These are phyloP conservation scores for Castanopsis chinensis DNA, from an alignment of 306 rosid genomes.

Conservation along the genomic window DNA sequence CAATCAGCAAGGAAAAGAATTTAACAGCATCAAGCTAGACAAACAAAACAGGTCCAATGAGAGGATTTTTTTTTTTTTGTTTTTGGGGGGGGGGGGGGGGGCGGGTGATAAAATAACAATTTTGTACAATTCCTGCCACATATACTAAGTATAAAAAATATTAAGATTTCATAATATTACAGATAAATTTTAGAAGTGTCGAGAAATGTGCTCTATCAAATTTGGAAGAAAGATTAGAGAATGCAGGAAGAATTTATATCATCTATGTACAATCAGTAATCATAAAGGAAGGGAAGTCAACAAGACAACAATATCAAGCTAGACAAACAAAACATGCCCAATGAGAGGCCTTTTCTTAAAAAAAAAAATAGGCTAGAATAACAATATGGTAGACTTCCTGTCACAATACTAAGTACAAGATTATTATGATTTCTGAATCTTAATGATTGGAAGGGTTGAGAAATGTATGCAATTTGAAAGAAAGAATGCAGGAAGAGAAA, in stretches of 20 bases:
- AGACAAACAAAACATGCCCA: neutral
- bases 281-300: neutral
- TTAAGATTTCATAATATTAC: too few relatives aligned
- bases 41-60: neutral
- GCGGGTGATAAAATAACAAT: neutral
- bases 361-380: neutral
- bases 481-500: too few relatives aligned
- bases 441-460: too few relatives aligned
- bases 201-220: too few relatives aligned
- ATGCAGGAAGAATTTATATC: conserved; percentile 5
- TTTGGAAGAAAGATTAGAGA: too few relatives aligned
- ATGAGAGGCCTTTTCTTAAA: neutral
- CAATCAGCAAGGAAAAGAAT: neutral
- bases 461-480: too few relatives aligned
- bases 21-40: neutral
- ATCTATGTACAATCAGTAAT: conserved; percentile 18
- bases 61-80: neutral
- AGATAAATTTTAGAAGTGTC: too few relatives aligned
- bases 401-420: too few relatives aligned
- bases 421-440: too few relatives aligned
- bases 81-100: too few relatives aligned
- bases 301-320: neutral
- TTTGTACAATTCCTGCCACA: neutral
- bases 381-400: neutral
- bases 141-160: too few relatives aligned